phyloP scores from a whole-genome alignment of 768 basidiomycete species.

The Leucocoprinus sp. region DNA sequence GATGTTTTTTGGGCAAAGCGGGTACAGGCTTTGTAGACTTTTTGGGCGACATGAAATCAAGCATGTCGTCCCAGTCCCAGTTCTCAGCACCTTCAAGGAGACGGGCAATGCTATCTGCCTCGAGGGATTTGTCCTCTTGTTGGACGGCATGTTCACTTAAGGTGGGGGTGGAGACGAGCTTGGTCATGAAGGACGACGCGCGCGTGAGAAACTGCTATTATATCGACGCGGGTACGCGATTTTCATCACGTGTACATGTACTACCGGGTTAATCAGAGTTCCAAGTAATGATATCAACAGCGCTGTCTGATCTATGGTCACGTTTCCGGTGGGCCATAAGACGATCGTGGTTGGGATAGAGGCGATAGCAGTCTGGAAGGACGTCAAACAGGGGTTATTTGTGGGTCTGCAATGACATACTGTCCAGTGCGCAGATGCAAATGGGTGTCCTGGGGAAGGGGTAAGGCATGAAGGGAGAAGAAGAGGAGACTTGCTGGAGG shows the following conservation, averaged over 20 bases:
- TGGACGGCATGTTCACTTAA: too few relatives aligned
- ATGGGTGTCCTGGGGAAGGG: slow-evolving; percentile 53
- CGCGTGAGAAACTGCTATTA: too few relatives aligned
- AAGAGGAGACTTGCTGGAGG: slow-evolving; percentile 43
- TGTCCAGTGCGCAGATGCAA: slow-evolving; percentile 65
- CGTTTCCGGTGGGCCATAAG: slow-evolving; percentile 66
- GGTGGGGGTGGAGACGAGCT: too few relatives aligned
- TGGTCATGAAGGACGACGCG: too few relatives aligned
- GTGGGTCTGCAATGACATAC: slow-evolving; percentile 24
- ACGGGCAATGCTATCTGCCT: slow-evolving; percentile 38
- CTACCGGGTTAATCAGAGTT: slow-evolving; percentile 33
- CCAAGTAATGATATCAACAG: slow-evolving; percentile 61
- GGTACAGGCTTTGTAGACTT: slow-evolving; percentile 20
- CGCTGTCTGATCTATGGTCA: slow-evolving; percentile 56
- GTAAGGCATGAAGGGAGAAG: not conserved
- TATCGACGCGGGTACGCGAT: too few relatives aligned
- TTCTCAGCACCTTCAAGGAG: slow-evolving; percentile 60
- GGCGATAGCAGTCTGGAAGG: slow-evolving; percentile 51
- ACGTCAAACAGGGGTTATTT: not conserved
- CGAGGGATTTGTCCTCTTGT: too few relatives aligned
- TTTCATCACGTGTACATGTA: not conserved
- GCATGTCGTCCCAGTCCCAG: slow-evolving; percentile 56
- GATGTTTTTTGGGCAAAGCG: slow-evolving; percentile 5
- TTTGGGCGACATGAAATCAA: slow-evolving; percentile 41
- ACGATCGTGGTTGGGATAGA: slow-evolving; percentile 64